Base-by-base conservation (phyloP, 2,329 filamentous ascomycete species). In the Fusarium goolgardi region DNA sequence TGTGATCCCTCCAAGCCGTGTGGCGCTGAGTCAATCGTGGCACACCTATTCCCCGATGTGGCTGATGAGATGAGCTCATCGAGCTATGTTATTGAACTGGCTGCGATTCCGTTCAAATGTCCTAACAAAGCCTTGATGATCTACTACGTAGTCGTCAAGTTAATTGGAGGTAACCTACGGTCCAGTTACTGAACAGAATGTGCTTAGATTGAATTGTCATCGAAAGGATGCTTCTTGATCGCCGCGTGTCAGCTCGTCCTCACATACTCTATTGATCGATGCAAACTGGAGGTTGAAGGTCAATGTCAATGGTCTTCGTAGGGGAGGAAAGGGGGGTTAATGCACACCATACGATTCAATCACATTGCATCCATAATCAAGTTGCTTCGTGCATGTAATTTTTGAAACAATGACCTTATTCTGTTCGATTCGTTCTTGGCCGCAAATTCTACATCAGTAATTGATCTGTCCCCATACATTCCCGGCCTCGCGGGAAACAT, bases 391-490 rank as follows among this genome's bases (percentile, higher is more conserved):
- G 23, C 52, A 47, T n/a, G 21, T 18, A 32, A 23, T 13, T 25
- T 32, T 37, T 21, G 31, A 8, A 11, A 37, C 29, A n/a, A 25
- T 29, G 20, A 13, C 45, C 45, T 20, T 18, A 21, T 55, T 53
- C 32, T 35, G 23, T 41, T 47, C 31, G 47, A 58, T 45, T 67
- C 52, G 44, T 31, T 55, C 50, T 61, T 23, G 11, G 12, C 21
- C 27, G 34, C 23, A 44, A 55, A 41, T 37, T 69, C 41, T 55
- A 55, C 43, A 59, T 60, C 53, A 47, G 55, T 47, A 56, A 41
- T 44, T 52, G 34, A 27, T 53, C 16, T 55, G 52, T 49, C 13
- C 23, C 50, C 23, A 18, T 51, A 40, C 46, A 15, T 51, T 40
- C 51, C n/a, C 20, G 46, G 15, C 27, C 21, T 52, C 39, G 15